Evolutionary conservation across 2,329 filamentous ascomycete genomes (phyloP).

Genomic region (Aspergillus neotritici): DNA sequence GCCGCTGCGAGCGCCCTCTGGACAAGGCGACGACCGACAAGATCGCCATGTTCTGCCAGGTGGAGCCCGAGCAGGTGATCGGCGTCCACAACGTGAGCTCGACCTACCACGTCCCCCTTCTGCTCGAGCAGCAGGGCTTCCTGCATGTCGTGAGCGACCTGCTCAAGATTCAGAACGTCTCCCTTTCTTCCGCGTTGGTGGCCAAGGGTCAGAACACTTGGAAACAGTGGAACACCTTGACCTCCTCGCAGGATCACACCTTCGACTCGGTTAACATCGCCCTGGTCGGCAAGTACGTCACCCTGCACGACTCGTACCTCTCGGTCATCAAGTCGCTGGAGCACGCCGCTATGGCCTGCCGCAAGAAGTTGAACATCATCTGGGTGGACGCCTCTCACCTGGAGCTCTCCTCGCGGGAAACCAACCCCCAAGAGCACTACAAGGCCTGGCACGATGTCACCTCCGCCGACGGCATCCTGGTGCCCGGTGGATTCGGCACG

Average conservation of each 20-base stretch:
- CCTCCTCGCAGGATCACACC: slow-evolving; percentile 60
- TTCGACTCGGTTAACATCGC: slow-evolving; percentile 71
- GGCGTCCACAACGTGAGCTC: slow-evolving; percentile 82
- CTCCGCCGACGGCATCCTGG: slow-evolving; percentile 52
- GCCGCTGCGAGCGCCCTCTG: slow-evolving; percentile 75
- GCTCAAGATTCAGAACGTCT: slow-evolving; percentile 58
- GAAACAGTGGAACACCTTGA: slow-evolving; percentile 70
- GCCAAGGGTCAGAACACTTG: slow-evolving; percentile 65
- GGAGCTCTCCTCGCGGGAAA: slow-evolving; percentile 58
- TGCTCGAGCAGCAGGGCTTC: slow-evolving; percentile 76
- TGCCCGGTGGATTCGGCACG: slow-evolving; percentile 72
- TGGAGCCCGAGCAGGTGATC: slow-evolving; percentile 77
- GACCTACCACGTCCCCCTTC: slow-evolving; percentile 91
- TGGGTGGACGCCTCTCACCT: slow-evolving; percentile 84
- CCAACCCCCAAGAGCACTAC: slow-evolving; percentile 68
- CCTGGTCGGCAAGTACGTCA: slow-evolving; percentile 87
- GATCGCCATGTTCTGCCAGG: slow-evolving; percentile 83
- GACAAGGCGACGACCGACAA: slow-evolving; percentile 72
- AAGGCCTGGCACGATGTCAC: slow-evolving; percentile 78
- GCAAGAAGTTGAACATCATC: slow-evolving; percentile 69
- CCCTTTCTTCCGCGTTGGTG: slow-evolving; percentile 50
- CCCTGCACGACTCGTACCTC: slow-evolving; percentile 79
- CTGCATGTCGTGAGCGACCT: slow-evolving; percentile 60
- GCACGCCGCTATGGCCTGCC: slow-evolving; percentile 83
- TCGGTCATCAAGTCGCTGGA: slow-evolving; percentile 81